Evolutionary conservation across 345 rosid species (phyloP).

Genomic region (Eutrema yunnanense): DNA sequence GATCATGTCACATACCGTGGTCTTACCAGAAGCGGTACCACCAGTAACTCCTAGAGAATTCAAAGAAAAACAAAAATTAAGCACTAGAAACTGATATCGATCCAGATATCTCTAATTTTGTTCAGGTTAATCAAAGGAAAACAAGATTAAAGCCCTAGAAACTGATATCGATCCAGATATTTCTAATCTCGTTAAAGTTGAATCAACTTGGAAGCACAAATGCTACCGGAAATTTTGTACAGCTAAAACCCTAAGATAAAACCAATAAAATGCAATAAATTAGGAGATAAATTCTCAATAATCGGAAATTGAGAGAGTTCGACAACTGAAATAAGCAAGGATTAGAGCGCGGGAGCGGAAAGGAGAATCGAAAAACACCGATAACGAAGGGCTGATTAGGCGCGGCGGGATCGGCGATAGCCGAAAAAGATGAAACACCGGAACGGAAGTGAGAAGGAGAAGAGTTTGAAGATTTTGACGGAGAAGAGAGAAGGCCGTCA

Average conservation of each 20-base stretch:
- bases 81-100: neutral
- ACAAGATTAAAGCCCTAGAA: neutral
- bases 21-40: constrained; percentile 99
- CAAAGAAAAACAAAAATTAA: neutral
- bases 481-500: constrained; percentile 62
- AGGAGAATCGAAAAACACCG: constrained; percentile 38
- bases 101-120: neutral
- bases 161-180: neutral
- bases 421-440: constrained; percentile 1
- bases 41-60: constrained; percentile 77
- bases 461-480: constrained; percentile 41
- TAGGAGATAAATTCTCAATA: neutral
- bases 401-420: constrained; percentile 30
- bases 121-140: neutral
- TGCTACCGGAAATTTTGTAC: neutral
- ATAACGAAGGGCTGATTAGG: constrained; percentile 81
- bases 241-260: constrained; percentile 20
- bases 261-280: neutral
- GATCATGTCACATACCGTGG: constrained; percentile 98
- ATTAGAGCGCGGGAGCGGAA: neutral
- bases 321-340: neutral
- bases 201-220: neutral
- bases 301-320: constrained; percentile 6
- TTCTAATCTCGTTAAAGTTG: neutral
- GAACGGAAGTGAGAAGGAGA: constrained; percentile 34